Conservation (phyloP, 805 yeast species). For the Metschnikowia picachoensis region DNA sequence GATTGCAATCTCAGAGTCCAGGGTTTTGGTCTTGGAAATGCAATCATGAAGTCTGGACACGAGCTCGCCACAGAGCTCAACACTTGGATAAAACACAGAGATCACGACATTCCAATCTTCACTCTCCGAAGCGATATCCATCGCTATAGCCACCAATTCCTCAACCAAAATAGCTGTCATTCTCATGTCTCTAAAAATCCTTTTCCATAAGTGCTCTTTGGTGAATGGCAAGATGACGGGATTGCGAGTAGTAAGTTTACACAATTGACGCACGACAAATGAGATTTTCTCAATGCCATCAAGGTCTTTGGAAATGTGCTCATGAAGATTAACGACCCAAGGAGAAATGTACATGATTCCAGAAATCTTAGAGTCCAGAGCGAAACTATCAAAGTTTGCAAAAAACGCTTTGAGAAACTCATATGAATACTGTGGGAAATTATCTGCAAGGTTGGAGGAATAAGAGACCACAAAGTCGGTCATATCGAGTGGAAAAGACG, state of each 20-base stretch:
- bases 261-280: conserved; percentile 57
- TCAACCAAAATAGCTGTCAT: conserved; percentile 58
- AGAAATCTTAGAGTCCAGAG: conserved; percentile 32
- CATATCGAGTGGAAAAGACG: conserved; percentile 66
- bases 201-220: conserved; percentile 63
- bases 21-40: conserved; percentile 46
- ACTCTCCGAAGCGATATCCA: conserved; percentile 75
- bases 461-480: conserved; percentile 56
- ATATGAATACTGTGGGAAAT: conserved; percentile 57
- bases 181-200: conserved; percentile 57
- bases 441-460: conserved; percentile 52
- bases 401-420: conserved; percentile 54
- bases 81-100: conserved; percentile 66
- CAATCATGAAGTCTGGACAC: conserved; percentile 53
- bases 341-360: conserved; percentile 58
- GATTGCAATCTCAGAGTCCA: conserved; percentile 36
- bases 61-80: conserved; percentile 67
- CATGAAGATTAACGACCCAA: conserved; percentile 68
- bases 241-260: conserved; percentile 52
- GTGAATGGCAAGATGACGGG: conserved; percentile 49
- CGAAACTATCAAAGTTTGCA: conserved; percentile 39
- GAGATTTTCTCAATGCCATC: conserved; percentile 60
- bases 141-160: conserved; percentile 68
- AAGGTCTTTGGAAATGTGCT: conserved; percentile 54
- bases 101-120: conserved; percentile 62